phyloP scores from a whole-genome alignment of 1,284 basidiomycete species.

The Austroboletus niveus region DNA sequence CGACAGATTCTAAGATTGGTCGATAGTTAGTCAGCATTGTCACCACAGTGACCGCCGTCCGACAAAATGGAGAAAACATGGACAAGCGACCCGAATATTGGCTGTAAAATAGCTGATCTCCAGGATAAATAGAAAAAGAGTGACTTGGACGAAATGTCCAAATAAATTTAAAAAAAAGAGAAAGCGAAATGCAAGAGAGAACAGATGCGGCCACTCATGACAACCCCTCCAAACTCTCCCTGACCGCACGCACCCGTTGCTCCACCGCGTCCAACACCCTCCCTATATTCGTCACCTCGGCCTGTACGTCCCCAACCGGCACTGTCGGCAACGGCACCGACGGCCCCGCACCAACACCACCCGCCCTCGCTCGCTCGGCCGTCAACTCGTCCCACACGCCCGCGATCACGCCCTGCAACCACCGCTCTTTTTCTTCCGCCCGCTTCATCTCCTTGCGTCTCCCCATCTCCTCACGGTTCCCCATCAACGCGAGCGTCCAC shows the following conservation, averaged over 20 bases:
- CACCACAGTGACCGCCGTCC: too few species aligned
- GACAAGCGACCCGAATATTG: too few species aligned
- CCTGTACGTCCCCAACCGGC: conserved; percentile 36
- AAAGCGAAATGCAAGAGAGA: not conserved
- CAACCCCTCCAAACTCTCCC: conserved; percentile 31
- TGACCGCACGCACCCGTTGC: conserved; percentile 46
- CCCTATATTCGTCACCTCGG: conserved; percentile 52
- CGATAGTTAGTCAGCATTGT: too few species aligned
- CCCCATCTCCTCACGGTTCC: conserved; percentile 52
- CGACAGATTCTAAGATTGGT: too few species aligned
- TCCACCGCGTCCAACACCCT: conserved; percentile 58
- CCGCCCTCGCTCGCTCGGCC: conserved; percentile 30
- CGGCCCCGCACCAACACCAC: conserved; percentile 2
- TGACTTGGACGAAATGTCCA: too few species aligned
- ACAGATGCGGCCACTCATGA: conserved; percentile 10
- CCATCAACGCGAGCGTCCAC: conserved; percentile 65
- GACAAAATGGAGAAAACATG: too few species aligned
- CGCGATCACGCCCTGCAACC: conserved; percentile 67
- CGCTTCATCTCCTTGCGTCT: conserved; percentile 53
- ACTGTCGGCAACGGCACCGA: conserved; percentile 15
- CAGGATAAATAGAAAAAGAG: too few species aligned
- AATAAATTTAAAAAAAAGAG: not conserved
- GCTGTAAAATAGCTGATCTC: too few species aligned
- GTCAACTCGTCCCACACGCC: conserved; percentile 69
- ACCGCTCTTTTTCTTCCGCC: conserved; percentile 67